phyloP scores from a whole-genome alignment of 345 rosid species.

The Salix exigua region DNA sequence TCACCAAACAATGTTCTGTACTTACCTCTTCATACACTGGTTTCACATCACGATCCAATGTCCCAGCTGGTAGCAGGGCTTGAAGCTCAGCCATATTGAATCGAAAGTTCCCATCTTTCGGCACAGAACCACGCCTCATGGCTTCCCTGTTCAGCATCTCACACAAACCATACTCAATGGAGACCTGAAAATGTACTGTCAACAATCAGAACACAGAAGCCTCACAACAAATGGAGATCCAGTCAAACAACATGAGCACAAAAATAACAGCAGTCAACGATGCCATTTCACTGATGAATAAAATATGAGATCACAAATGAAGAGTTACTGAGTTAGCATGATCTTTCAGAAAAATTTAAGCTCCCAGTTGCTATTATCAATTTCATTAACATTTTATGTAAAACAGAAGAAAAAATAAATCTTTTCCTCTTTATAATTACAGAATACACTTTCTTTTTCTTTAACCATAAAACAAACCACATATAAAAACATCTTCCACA shows the following conservation, averaged over 20 bases:
- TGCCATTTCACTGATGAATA: background rate
- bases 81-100: slow-evolving; percentile 56
- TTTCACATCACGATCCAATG: slow-evolving; percentile 51
- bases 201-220: background rate
- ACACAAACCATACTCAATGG: slow-evolving; percentile 72
- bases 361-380: background rate
- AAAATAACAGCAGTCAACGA: background rate
- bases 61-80: slow-evolving; percentile 54
- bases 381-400: background rate
- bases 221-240: background rate
- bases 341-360: background rate
- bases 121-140: slow-evolving; percentile 48
- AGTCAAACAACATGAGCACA: background rate
- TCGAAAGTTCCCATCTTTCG: slow-evolving; percentile 57
- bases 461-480: too few species aligned
- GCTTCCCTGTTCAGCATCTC: slow-evolving; percentile 66
- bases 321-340: background rate
- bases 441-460: too few species aligned
- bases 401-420: too few species aligned
- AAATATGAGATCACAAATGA: background rate
- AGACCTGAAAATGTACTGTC: slow-evolving; percentile 39
- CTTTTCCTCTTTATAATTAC: too few species aligned
- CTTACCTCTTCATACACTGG: slow-evolving; percentile 52
- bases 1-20: background rate
- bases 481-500: too few species aligned